phyloP scores from a whole-genome alignment of 2,329 filamentous ascomycete genomes.

The Aspergillus alliaceus region DNA sequence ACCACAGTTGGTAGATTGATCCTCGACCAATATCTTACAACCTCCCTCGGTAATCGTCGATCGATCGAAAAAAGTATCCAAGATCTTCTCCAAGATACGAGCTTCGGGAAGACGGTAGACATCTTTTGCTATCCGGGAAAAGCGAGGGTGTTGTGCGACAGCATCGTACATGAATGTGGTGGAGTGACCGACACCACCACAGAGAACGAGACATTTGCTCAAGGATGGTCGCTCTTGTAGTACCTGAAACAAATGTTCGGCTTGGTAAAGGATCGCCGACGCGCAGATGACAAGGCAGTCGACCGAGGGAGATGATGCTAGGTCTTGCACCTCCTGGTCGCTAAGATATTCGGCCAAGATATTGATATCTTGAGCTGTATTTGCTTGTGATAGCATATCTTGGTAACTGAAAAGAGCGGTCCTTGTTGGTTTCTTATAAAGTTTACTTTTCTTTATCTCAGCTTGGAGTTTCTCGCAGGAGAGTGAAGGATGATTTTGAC shows the following conservation, averaged over 20 bases:
- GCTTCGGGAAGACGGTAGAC: conserved; percentile 42
- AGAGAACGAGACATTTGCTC: conserved; percentile 39
- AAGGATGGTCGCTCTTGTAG: background rate
- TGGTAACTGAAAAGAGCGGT: too few relatives aligned
- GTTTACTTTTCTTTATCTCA: background rate
- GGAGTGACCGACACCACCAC: conserved; percentile 49
- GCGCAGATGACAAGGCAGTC: background rate
- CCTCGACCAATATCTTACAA: conserved; percentile 42
- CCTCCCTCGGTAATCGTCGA: conserved; percentile 24
- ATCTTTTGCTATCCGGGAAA: conserved; percentile 28
- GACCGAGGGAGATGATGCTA: background rate
- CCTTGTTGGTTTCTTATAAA: too few relatives aligned
- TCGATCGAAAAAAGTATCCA: conserved; percentile 35
- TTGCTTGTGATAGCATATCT: too few relatives aligned
- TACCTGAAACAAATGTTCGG: background rate
- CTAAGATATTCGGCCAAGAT: background rate
- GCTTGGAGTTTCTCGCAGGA: background rate
- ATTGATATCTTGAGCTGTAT: background rate
- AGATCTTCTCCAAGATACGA: conserved; percentile 38
- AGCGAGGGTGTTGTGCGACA: conserved; percentile 31
- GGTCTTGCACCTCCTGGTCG: background rate
- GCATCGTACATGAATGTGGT: conserved; percentile 45
- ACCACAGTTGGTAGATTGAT: conserved; percentile 49
- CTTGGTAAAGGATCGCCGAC: background rate
- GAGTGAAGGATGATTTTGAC: background rate